Evolutionary conservation across 2,329 filamentous ascomycete genomes (phyloP).

Genomic region (Massarina eburnea): DNA sequence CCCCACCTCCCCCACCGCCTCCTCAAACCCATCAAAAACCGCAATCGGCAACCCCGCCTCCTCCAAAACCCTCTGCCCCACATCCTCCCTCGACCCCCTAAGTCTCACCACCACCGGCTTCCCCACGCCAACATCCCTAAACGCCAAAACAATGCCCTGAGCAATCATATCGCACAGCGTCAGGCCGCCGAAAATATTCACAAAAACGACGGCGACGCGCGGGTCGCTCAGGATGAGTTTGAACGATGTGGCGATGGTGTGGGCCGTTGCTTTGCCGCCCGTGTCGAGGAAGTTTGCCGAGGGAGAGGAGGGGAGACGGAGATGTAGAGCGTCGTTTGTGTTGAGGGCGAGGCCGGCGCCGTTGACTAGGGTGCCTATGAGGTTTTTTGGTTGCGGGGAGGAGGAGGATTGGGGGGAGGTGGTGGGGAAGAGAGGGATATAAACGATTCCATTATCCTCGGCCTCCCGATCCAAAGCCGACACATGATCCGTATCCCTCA

Average conservation of each 20-base stretch:
- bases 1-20: slow-evolving; percentile 53
- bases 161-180: slow-evolving; percentile 83
- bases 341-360: slow-evolving; percentile 91
- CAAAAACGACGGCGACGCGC: slow-evolving; percentile 71
- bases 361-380: slow-evolving; percentile 83
- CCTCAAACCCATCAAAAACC: slow-evolving; percentile 74
- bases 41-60: slow-evolving; percentile 68
- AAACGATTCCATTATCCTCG: slow-evolving; percentile 74
- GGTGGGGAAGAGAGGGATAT: slow-evolving; percentile 59
- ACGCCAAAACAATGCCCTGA: slow-evolving; percentile 70
- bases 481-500: slow-evolving; percentile 55
- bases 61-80: slow-evolving; percentile 68
- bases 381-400: slow-evolving; percentile 47
- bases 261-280: slow-evolving; percentile 81
- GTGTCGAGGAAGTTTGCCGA: slow-evolving; percentile 88
- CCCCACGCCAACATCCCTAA: slow-evolving; percentile 65
- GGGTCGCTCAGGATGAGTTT: slow-evolving; percentile 70
- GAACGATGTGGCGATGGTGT: slow-evolving; percentile 78
- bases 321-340: slow-evolving; percentile 75
- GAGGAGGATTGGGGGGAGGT: slow-evolving; percentile 3
- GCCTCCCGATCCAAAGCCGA: slow-evolving; percentile 61
- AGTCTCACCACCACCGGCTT: slow-evolving; percentile 75
- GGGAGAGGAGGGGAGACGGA: slow-evolving; percentile 61
- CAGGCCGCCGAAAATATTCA: slow-evolving; percentile 71
- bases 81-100: slow-evolving; percentile 72